Base-by-base conservation (phyloP, 169 alveolate species). In the Eimeria acervulina region DNA sequence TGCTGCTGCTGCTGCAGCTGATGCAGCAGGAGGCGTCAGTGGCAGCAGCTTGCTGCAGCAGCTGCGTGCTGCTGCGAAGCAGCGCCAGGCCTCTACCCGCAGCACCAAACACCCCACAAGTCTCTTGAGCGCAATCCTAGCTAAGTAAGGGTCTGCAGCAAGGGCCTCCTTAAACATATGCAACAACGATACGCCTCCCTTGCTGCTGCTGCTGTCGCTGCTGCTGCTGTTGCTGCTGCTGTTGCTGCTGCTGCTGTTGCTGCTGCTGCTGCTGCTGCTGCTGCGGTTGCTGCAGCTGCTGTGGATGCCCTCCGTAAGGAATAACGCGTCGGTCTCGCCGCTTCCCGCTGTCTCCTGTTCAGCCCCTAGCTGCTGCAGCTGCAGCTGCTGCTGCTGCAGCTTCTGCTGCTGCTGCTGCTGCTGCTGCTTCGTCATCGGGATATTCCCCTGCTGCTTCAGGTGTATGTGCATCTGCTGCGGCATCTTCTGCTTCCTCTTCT, bases 1-100 rank as follows among this genome's bases (percentile, higher is more conserved):
- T 74, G 85, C 55, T 33, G 85, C 85, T 33, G 47, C 55, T 74
- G 85, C 52, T 74, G 85, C 63, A n/a, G 90, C 90, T 80, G 66
- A 13, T 80, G 59, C 68, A 17, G 42, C 42, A 0, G 42, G 38
- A 44, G 28, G 90, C 6, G 38, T 19, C 23, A n/a, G 42, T 68
- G 5, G 68, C 40, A 51, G 59, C 66, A 80, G 90, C 66, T 17
- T n/a, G 42, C 66, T 31, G 90, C 90, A 80, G 90, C 90, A 40
- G 63, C 68, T 4, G 12, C 19, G 0, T 19, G 33, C 66, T 5
- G 90, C 63, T 19, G 42, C 90, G 13, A 80, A 28, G 40, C 40
- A 44, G 26, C 38, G 66, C 90, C 90, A 80, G 6, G 90, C 68
- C 90, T 80, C 90, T 40, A 80, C 38, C 10, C 90, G 90, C 66